Conservation (phyloP, 1,284 basidiomycete genomes). For the Fomes fomentarius region DNA sequence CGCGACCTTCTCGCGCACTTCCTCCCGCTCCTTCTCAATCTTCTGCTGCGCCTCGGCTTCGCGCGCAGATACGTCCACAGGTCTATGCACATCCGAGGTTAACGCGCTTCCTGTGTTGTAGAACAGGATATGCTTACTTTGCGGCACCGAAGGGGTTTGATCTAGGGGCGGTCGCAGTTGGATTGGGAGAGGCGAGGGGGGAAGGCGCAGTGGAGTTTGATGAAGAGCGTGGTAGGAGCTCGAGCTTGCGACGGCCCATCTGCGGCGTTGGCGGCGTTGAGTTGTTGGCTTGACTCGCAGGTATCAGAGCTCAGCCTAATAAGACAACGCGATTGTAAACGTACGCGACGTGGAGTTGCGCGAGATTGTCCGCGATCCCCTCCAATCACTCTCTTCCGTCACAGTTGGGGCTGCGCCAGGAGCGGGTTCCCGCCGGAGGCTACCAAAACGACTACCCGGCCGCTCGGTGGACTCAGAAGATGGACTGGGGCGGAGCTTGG, state of each 20-base stretch:
- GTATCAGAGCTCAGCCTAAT: too few relatives aligned
- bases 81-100: constrained; percentile 48
- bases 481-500: constrained; percentile 65
- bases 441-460: constrained; percentile 52
- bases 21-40: constrained; percentile 66
- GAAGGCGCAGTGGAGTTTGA: constrained; percentile 61
- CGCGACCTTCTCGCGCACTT: constrained; percentile 28
- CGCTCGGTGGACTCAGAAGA: constrained; percentile 39
- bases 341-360: constrained; percentile 64
- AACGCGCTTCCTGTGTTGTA: background rate
- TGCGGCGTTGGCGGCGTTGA: constrained; percentile 84
- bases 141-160: constrained; percentile 90
- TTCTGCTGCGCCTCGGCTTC: constrained; percentile 78
- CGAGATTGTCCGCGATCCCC: constrained; percentile 46
- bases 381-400: constrained; percentile 62
- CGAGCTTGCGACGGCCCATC: constrained; percentile 76
- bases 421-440: constrained; percentile 47
- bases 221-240: constrained; percentile 77
- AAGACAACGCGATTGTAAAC: too few relatives aligned
- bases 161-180: constrained; percentile 46
- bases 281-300: constrained; percentile 58
- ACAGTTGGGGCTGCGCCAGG: constrained; percentile 34
- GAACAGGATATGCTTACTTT: constrained; percentile 47
- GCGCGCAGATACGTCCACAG: constrained; percentile 80
- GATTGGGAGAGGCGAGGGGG: constrained; percentile 77